Conservation (phyloP, 331 rosid genomes). For the Stylosanthes scabra region DNA sequence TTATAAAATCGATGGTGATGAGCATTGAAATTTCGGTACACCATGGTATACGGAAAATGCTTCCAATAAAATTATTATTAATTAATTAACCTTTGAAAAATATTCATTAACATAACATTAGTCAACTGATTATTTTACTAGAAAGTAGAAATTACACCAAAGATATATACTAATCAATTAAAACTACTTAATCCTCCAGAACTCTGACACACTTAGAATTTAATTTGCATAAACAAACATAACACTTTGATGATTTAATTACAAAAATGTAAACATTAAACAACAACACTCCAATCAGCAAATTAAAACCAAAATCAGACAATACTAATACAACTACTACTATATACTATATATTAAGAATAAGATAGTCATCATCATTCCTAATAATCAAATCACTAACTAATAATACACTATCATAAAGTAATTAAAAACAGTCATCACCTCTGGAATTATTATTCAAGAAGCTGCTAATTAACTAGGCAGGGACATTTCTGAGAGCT, state of each 20-base stretch:
- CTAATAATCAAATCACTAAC: constrained; percentile 8
- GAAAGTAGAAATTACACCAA: neutral
- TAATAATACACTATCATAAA: too few relatives aligned
- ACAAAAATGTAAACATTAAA: neutral
- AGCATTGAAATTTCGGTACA: too few relatives aligned
- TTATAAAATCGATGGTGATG: too few relatives aligned
- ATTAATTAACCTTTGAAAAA: neutral
- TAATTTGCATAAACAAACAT: constrained; percentile 17
- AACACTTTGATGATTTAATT: constrained; percentile 14
- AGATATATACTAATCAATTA: constrained; percentile 4
- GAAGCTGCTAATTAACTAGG: neutral
- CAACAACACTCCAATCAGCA: neutral
- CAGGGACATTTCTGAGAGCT: constrained; percentile 47
- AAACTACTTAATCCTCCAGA: neutral
- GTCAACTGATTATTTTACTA: neutral
- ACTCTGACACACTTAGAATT: neutral
- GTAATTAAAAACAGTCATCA: constrained; percentile 5
- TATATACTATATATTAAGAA: neutral
- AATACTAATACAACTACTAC: neutral
- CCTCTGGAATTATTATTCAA: constrained; percentile 16
- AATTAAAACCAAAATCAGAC: constrained; percentile 7
- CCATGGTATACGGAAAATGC: too few relatives aligned
- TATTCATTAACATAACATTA: neutral
- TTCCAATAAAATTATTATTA: constrained; percentile 4
- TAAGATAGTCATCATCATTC: constrained; percentile 1